Evolutionary conservation across 208 protist genomes (phyloP).

Genomic region (Tritrichomonas musculus): DNA sequence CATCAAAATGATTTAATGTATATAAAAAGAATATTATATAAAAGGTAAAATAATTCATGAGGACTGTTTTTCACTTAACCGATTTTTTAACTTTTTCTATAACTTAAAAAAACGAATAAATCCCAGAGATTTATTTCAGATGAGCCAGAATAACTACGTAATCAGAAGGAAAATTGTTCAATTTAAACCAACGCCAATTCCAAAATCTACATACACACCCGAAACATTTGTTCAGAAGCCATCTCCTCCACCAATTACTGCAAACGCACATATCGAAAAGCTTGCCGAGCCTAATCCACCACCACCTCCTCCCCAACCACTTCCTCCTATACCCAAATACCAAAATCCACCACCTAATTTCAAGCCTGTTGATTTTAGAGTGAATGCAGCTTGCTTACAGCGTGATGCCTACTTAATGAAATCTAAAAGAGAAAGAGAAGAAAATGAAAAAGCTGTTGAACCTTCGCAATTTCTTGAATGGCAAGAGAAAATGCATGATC

Average conservation of each 20-base stretch:
- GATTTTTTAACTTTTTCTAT: neutral
- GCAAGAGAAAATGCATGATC: neutral
- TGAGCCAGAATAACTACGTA: neutral
- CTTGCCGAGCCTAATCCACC: neutral
- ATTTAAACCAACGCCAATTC: neutral
- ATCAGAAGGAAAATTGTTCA: neutral
- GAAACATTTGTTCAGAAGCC: neutral
- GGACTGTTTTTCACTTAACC: neutral
- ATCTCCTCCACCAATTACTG: neutral
- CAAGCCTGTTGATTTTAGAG: neutral
- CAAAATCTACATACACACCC: neutral
- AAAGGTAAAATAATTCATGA: no score
- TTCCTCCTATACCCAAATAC: neutral
- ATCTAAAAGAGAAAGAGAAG: neutral
- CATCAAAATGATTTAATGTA: no score
- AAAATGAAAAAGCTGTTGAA: neutral
- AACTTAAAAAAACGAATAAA: neutral
- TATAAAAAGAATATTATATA: no score
- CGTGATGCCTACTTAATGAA: neutral
- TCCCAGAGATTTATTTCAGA: no score
- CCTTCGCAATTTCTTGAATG: neutral
- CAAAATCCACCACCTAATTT: slow-evolving; percentile 9
- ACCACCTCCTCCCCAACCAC: no score
- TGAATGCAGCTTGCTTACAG: neutral
- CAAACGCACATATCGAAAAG: neutral